A percentile compares a stretch with the other conserved stretches of the same genome.
Conservation (phyloP, 768 basidiomycete species). For the Termitomyces sp. region DNA sequence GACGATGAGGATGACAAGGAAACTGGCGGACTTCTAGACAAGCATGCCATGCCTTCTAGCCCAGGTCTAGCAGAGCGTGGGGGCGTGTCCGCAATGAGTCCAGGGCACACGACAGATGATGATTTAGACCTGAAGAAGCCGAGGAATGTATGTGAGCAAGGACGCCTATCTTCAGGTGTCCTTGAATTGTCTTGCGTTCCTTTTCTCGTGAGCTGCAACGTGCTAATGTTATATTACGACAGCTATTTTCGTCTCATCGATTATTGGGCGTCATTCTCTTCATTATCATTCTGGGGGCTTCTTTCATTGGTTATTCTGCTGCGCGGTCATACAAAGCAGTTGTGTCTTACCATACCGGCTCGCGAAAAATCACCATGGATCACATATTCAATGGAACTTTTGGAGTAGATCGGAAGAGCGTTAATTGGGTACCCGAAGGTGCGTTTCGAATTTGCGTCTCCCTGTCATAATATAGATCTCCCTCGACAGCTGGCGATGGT, state of each 20-base stretch:
- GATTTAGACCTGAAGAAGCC: slow-evolving; percentile 7
- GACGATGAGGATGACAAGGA: slow-evolving; percentile 53
- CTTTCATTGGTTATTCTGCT: slow-evolving; percentile 71
- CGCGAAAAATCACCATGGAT: slow-evolving; percentile 74
- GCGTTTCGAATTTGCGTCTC: slow-evolving; percentile 12
- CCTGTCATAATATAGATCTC: neutral
- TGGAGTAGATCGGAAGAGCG: slow-evolving; percentile 27
- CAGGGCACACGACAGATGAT: slow-evolving; percentile 5
- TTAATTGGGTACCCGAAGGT: slow-evolving; percentile 96
- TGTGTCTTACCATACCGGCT: slow-evolving; percentile 46
- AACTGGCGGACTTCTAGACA: slow-evolving; percentile 39
- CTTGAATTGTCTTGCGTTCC: neutral
- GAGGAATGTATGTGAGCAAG: slow-evolving; percentile 1
- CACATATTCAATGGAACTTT: slow-evolving; percentile 95
- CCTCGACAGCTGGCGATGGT: slow-evolving; percentile 78
- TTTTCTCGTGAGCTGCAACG: neutral
- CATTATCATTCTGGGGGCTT: slow-evolving; percentile 51
- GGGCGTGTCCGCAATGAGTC: slow-evolving; percentile 5
- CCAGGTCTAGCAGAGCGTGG: slow-evolving; percentile 21
- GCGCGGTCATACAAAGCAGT: slow-evolving; percentile 66
- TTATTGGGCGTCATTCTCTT: slow-evolving; percentile 59
- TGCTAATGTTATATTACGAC: neutral
- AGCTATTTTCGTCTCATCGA: slow-evolving; percentile 52
- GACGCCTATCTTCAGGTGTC: neutral
- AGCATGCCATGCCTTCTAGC: slow-evolving; percentile 23